Conservation (phyloP, 1,284 basidiomycete species). For the Naganishia cerealis region DNA sequence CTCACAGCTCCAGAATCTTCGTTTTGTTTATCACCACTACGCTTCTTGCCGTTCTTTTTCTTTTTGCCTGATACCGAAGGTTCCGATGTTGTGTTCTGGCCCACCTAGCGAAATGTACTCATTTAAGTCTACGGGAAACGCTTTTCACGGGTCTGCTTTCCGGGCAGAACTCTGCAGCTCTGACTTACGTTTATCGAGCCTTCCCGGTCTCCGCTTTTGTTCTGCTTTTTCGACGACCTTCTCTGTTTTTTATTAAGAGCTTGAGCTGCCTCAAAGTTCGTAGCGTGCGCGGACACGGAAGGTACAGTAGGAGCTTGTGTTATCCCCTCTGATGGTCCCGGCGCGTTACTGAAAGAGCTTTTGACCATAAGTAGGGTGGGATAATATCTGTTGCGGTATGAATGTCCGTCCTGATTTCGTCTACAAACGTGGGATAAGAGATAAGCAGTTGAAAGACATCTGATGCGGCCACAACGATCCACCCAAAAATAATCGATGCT, state of each 20-base stretch:
- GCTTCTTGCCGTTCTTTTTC: slow-evolving; percentile 35
- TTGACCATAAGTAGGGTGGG: neutral
- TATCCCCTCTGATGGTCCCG: slow-evolving; percentile 13
- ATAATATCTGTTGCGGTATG: neutral
- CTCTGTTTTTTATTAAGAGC: neutral
- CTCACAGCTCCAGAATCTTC: slow-evolving; percentile 28
- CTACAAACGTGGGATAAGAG: too few relatives aligned
- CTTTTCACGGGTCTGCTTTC: neutral
- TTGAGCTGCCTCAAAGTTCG: slow-evolving; percentile 13
- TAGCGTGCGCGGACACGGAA: slow-evolving; percentile 20
- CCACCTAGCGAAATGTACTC: neutral
- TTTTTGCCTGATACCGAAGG: slow-evolving; percentile 16
- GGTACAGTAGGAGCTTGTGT: slow-evolving; percentile 22
- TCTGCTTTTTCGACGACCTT: neutral
- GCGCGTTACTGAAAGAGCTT: slow-evolving; percentile 1
- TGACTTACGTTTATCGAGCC: neutral
- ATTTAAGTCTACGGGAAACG: neutral
- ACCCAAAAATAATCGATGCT: slow-evolving; percentile 2
- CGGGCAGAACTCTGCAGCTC: neutral
- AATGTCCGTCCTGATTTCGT: neutral
- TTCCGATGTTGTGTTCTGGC: slow-evolving; percentile 2
- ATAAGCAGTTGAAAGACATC: too few relatives aligned
- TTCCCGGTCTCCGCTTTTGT: neutral
- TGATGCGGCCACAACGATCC: neutral
- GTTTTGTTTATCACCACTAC: slow-evolving; percentile 16